Evolutionary conservation across 352 stramenopile species (phyloP).

Genomic region (Phytophthora cryptogea): DNA sequence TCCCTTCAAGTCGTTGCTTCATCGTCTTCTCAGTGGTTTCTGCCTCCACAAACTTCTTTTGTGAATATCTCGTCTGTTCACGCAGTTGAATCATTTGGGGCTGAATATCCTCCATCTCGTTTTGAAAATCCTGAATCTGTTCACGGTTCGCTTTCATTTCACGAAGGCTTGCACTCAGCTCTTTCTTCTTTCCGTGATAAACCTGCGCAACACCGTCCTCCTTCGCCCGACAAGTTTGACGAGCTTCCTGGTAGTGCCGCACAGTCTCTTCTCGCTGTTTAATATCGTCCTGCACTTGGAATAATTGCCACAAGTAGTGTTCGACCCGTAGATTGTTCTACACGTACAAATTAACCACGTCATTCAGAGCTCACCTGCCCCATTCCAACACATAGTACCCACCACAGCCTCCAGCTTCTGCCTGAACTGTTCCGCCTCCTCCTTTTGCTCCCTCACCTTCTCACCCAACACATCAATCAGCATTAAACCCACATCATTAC

Average conservation of each 20-base stretch:
- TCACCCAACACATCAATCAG: not conserved
- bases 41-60: conserved; percentile 70
- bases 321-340: conserved; percentile 85
- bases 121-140: conserved; percentile 76
- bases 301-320: conserved; percentile 97
- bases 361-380: not conserved
- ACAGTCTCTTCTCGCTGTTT: conserved; percentile 83
- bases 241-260: conserved; percentile 50
- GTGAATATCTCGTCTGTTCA: conserved; percentile 86
- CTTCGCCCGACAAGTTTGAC: conserved; percentile 45
- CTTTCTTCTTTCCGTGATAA: conserved; percentile 82
- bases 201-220: conserved; percentile 46
- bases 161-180: conserved; percentile 53
- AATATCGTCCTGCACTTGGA: conserved; percentile 92
- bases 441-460: conserved; percentile 94
- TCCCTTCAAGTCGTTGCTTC: conserved; percentile 82
- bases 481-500: not conserved
- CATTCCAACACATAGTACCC: conserved; percentile 6
- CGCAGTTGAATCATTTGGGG: conserved; percentile 84
- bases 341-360: conserved; percentile 4
- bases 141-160: conserved; percentile 69
- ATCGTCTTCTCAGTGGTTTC: conserved; percentile 51
- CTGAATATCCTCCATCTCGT: conserved; percentile 85
- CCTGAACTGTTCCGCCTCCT: conserved; percentile 90
- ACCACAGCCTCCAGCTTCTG: conserved; percentile 72